Base-by-base conservation (phyloP, 345 rosid species). In the Corchorus capsularis region DNA sequence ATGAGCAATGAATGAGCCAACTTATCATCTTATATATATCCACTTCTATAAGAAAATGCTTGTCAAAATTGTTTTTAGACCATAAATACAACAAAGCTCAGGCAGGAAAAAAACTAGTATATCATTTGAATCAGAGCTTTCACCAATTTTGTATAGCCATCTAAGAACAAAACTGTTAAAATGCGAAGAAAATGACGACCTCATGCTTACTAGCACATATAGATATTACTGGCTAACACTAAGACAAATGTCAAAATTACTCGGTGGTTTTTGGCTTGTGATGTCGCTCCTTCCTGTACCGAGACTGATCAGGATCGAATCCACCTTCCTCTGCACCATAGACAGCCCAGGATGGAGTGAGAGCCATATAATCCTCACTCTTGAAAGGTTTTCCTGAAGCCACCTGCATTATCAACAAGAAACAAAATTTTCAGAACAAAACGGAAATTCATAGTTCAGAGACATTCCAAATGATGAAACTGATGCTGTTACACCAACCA, bases 271-370 rank as follows among this genome's bases (percentile, higher is more conserved):
- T 89, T 78, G 97, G 77, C 77, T 84, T 93, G 84, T 93, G 98
- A 85, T 81, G 96, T 52, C 97, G 81, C 83, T 91, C 97, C 83
- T 93, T 96, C 82, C 75, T 89, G 81, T 90, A 93, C 47, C 97
- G 90, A 66, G 83, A 77, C 77, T 93, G 97, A 68, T 85, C 90
- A 1, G 98, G 97, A 85, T 93, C 99, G 80, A 93, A 93, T 71
- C 98, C 98, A 77, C 96, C 98, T 86, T 96, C 98, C 54, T 88
- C 85, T 49, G 98, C 97, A 75, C 98, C 99, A 78, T 92, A 93
- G 45, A 93, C 93, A 34, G 98, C 96, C 99, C 98, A 96, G 12
- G 89, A 80, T 15, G 99, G 99, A 59, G 99, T 92, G 69, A 83
- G 80, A 32, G 94, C 92, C 96, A 93, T 92, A 80, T 96, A 93